Evolutionary conservation across 148 eudicot genomes (phyloP).

Genomic region (Chenopodium formosanum): DNA sequence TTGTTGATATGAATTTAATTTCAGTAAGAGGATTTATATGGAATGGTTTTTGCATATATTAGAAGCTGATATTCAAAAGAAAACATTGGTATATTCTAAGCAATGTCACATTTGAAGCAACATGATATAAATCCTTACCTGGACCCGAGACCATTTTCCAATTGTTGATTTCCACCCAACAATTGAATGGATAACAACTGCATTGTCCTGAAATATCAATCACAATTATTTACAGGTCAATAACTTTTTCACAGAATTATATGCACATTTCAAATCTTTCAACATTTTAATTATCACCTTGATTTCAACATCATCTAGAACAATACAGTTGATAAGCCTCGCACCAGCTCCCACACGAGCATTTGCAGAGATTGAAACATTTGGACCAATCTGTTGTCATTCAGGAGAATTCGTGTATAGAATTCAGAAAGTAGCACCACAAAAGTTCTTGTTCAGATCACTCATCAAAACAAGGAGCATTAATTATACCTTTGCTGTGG

Average conservation of each 20-base stretch:
- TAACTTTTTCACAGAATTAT: background rate
- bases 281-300: slow-evolving; percentile 38
- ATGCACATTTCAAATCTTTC: slow-evolving; percentile 9
- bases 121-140: slow-evolving; percentile 34
- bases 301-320: slow-evolving; percentile 69
- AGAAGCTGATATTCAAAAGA: background rate
- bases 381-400: slow-evolving; percentile 62
- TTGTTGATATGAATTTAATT: too few species aligned
- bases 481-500: slow-evolving; percentile 52
- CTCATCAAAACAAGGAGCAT: background rate
- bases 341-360: slow-evolving; percentile 73
- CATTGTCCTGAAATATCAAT: slow-evolving; percentile 56
- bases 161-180: slow-evolving; percentile 70
- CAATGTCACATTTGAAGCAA: background rate
- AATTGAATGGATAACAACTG: slow-evolving; percentile 58
- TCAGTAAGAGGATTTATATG: background rate
- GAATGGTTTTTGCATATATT: background rate
- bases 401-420: slow-evolving; percentile 16
- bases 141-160: slow-evolving; percentile 75
- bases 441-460: background rate
- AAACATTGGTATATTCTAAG: background rate
- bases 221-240: background rate
- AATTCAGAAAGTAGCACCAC: background rate
- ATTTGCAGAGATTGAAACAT: slow-evolving; percentile 71
- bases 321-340: slow-evolving; percentile 58